A percentile compares a stretch with the other conserved stretches of the same genome.
These are phyloP conservation scores for Rhinocladiella mackenziei DNA, from an alignment of 2,329 filamentous ascomycete species.

Conservation along the genomic window DNA sequence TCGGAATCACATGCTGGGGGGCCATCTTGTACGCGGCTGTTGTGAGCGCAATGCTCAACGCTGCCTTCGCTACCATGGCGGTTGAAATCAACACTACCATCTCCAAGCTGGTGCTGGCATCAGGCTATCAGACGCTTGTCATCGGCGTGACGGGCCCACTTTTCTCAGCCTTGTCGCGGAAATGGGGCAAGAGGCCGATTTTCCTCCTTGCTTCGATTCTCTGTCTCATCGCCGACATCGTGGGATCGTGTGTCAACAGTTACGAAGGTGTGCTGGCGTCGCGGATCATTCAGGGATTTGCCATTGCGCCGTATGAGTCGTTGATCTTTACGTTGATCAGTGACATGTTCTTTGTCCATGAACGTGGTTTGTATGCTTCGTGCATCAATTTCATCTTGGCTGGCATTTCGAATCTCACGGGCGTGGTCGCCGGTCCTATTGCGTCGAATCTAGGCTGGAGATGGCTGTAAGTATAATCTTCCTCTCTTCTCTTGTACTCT, in stretches of 20 bases:
- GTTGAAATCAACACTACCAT: slow-evolving; percentile 37
- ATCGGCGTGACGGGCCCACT: slow-evolving; percentile 36
- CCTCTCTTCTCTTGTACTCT: too few species aligned
- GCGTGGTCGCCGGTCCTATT: slow-evolving; percentile 34
- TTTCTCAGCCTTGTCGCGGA: slow-evolving; percentile 41
- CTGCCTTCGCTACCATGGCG: slow-evolving; percentile 36
- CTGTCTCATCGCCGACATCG: slow-evolving; percentile 39
- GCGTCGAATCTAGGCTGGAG: slow-evolving; percentile 22
- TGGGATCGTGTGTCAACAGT: slow-evolving; percentile 43
- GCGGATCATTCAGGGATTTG: slow-evolving; percentile 45
- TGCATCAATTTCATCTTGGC: slow-evolving; percentile 18
- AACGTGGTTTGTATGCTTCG: slow-evolving; percentile 17
- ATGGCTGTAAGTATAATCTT: slow-evolving; percentile 22
- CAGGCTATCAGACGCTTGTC: slow-evolving; percentile 44
- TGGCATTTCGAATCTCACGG: slow-evolving; percentile 31
- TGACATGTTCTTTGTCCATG: slow-evolving; percentile 37
- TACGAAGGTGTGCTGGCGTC: slow-evolving; percentile 48
- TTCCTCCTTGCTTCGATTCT: slow-evolving; percentile 31
- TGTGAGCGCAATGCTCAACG: slow-evolving; percentile 22
- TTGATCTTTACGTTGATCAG: slow-evolving; percentile 45
- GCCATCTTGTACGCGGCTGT: slow-evolving; percentile 34
- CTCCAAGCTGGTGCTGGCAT: slow-evolving; percentile 45
- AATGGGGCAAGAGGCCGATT: slow-evolving; percentile 38
- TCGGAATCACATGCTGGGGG: slow-evolving; percentile 35
- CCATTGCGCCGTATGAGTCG: slow-evolving; percentile 47